phyloP scores from a whole-genome alignment of 129 eudicot genomes.

The Arctium minus region DNA sequence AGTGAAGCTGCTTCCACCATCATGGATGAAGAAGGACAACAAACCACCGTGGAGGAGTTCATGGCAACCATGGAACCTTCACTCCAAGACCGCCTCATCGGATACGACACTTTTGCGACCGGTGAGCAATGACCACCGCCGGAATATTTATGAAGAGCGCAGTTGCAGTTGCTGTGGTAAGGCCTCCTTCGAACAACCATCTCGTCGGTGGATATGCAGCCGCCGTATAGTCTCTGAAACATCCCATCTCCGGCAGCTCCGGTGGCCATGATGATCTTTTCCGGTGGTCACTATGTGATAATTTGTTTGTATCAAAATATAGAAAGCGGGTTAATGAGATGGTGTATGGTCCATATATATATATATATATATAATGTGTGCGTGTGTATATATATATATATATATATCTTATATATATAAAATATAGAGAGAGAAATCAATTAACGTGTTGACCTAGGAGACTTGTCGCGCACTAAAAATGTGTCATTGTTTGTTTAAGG shows the following conservation, averaged over 20 bases:
- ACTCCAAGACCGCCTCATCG: conserved; percentile 49
- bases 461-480: not conserved
- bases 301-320: not conserved
- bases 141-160: conserved; percentile 48
- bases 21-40: not conserved
- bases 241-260: conserved; percentile 43
- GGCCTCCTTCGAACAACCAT: conserved; percentile 41
- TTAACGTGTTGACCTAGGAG: not conserved
- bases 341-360: conserved; percentile 7
- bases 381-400: not conserved
- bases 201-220: conserved; percentile 41
- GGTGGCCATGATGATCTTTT: conserved; percentile 30
- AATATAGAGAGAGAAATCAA: not conserved
- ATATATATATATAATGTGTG: not conserved
- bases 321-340: not conserved
- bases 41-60: not conserved
- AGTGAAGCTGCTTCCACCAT: not conserved
- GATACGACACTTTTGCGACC: conserved; percentile 32
- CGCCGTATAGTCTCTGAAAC: conserved; percentile 33
- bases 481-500: not conserved
- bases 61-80: conserved; percentile 32
- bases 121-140: conserved; percentile 15
- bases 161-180: conserved; percentile 59
- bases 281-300: not conserved
- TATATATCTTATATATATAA: not conserved